Base-by-base conservation (phyloP, 495 filamentous ascomycete species). In the Cercophora samala region DNA sequence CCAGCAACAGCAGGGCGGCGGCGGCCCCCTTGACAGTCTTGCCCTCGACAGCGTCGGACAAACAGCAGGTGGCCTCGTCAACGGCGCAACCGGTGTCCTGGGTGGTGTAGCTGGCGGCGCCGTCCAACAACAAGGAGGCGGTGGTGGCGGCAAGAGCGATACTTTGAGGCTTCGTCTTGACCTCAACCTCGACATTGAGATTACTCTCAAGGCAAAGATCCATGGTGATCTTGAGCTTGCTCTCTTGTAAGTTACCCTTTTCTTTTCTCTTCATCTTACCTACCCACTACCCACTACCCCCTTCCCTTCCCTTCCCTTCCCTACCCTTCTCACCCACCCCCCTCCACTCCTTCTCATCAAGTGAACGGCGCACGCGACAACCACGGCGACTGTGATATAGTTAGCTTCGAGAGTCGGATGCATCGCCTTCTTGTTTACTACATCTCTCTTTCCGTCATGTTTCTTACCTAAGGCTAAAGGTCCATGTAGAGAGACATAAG, bases 121-220 rank as follows among this genome's bases (percentile, higher is more conserved):
- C 58, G 71, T 75, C 53, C 55, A 76, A 2, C 64, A 78, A 21
- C 66, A 77, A 0, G 84, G 85, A 6, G 86, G 86, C 23, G 83
- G 86, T 53, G 84, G 84, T 42, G 82, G 84, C 52, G 73, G 64
- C 66, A 82, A 80, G 73, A 78, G 73, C 64, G 88, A 93, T 73
- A 89, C 93, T 71, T 74, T 97, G 64, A 78, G 88, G 65, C 73
- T 97, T 73, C 80, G 93, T 63, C 78, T 97, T 64, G 92, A 96
- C 73, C 77, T 96, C 60, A 96, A 96, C 76, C 79, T 97, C 62
- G 93, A 97, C 73, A 87, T 96, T 71, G 90, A 96, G 82, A 88
- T 97, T 54, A 90, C 93, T 66, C 83, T 97, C 32, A 96, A 96
- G 85, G 93, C 93, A 23, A 93, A 91, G 82, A 94, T 97, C 77